Percentiles rank a stretch among this genome's conserved stretches.
These are phyloP conservation scores for Sindora glabra DNA, from an alignment of 306 rosid genomes.

Conservation along the genomic window DNA sequence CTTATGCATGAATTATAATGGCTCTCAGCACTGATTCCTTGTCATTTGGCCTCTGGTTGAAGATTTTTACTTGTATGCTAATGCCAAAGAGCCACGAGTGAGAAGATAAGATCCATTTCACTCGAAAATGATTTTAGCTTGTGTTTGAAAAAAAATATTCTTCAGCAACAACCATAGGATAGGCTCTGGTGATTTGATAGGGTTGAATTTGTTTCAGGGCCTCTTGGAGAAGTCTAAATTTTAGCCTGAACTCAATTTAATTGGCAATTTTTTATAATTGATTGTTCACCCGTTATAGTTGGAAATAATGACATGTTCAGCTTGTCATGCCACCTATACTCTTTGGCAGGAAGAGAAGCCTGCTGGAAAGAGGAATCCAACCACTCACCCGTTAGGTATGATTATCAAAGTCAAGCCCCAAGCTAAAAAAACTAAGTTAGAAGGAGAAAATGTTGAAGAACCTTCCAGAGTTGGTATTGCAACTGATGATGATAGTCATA, in stretches of 20 bases:
- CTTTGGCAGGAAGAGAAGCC: slow-evolving; percentile 53
- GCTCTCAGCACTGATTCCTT: neutral
- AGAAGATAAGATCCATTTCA: neutral
- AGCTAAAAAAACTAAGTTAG: slow-evolving; percentile 63
- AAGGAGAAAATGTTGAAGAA: slow-evolving; percentile 26
- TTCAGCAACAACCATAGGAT: neutral
- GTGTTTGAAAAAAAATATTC: neutral
- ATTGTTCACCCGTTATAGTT: neutral
- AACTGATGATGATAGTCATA: slow-evolving; percentile 10
- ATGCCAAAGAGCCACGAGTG: neutral
- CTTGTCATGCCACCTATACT: neutral
- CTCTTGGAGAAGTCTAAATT: neutral
- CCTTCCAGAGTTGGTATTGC: slow-evolving; percentile 15
- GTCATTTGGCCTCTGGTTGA: neutral
- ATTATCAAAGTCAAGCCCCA: slow-evolving; percentile 73
- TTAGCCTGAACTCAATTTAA: neutral
- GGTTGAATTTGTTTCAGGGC: neutral
- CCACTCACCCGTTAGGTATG: slow-evolving; percentile 45
- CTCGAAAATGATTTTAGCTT: neutral
- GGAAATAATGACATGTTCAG: neutral
- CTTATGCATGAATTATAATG: too few relatives aligned
- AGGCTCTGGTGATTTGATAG: neutral
- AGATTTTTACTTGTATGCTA: too few relatives aligned
- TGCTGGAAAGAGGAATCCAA: slow-evolving; percentile 45
- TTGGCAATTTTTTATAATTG: neutral